Evolutionary conservation across 2,329 filamentous ascomycete genomes (phyloP).

Genomic region (Nigrospora sphaerica): DNA sequence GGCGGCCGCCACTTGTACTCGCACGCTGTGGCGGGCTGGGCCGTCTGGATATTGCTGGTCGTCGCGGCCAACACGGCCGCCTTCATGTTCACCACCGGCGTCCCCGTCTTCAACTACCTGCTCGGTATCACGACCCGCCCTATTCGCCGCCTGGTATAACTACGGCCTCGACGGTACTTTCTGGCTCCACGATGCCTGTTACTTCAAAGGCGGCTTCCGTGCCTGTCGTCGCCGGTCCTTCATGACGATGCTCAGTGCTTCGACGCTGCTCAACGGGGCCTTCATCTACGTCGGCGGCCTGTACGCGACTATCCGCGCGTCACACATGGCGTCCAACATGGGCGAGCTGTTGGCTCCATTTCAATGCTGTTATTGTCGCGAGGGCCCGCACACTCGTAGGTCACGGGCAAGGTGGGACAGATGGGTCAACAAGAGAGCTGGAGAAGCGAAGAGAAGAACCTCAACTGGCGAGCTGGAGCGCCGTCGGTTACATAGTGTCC

Average conservation of each 20-base stretch:
- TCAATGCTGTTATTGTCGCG: too few relatives aligned
- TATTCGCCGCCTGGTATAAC: conserved; percentile 48
- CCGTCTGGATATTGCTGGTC: conserved; percentile 37
- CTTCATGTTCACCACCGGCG: conserved; percentile 34
- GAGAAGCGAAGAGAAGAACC: too few relatives aligned
- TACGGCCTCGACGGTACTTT: conserved; percentile 45
- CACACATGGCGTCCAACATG: conserved; percentile 12
- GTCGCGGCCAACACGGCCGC: conserved; percentile 37
- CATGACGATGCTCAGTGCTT: conserved; percentile 29
- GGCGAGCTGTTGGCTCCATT: conserved; percentile 17
- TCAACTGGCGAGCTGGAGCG: too few relatives aligned
- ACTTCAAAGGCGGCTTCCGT: conserved; percentile 29
- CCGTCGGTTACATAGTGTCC: too few relatives aligned
- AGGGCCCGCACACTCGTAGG: too few relatives aligned
- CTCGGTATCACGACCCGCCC: conserved; percentile 40
- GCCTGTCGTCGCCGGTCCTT: conserved; percentile 28
- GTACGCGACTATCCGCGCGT: conserved; percentile 37
- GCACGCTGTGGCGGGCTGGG: conserved; percentile 38
- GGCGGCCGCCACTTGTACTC: conserved; percentile 36
- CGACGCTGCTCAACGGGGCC: conserved; percentile 35
- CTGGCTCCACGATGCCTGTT: conserved; percentile 42
- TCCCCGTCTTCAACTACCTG: conserved; percentile 47
- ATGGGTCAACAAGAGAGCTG: too few relatives aligned
- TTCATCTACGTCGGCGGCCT: conserved; percentile 42
- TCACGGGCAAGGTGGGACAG: too few relatives aligned